Evolutionary conservation across 2,329 filamentous ascomycete species (phyloP), one percentile per base, ranked within the genome.

Genomic region (Aspergillus tanneri): DNA sequence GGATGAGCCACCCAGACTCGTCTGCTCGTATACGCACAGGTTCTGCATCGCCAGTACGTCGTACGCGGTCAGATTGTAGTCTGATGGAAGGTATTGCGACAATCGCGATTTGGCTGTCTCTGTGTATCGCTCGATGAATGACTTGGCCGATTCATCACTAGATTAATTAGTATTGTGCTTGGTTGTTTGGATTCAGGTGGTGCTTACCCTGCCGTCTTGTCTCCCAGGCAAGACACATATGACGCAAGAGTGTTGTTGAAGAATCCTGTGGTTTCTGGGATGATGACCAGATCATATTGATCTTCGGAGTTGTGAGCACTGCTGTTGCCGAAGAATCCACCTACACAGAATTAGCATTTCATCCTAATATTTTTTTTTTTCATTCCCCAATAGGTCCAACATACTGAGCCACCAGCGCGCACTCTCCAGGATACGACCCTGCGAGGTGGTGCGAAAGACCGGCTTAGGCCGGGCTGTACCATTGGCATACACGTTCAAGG

Each of bases 21-120:
- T 74, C 37, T 66, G 68, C 59, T 82, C 79, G 56, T 82, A 82
- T 2, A 77, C 75, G 54, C 79, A 83, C 42, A 80, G 70, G 53
- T 72, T 79, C 58, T 74, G 72, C 72, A 77, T 74, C 18, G 70
- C 72, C 37, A 79, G 78, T 0, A 76, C 74, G 58, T 81, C 78
- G 52, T 75, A 74, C 27, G 68, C 54, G 1, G 69, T 80, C 27
- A 81, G 66, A 12, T 62, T 68, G 61, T 82, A 79, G 25, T 73
- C 74, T 0, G 57, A 24, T 3, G 79, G 77, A 3, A 73, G 71
- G 56, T 75, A 74, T 27, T 67, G 49, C 21, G 78, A 72, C 16
- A 82, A 62, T 2, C 78, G 73, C 11, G 64, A 52, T 2, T 73
- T 73, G 7, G 78, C 76, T 21, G 67, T 54, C 7, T 65, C 58